Conservation (phyloP, 331 rosid species). For the Rosa hybrid region DNA sequence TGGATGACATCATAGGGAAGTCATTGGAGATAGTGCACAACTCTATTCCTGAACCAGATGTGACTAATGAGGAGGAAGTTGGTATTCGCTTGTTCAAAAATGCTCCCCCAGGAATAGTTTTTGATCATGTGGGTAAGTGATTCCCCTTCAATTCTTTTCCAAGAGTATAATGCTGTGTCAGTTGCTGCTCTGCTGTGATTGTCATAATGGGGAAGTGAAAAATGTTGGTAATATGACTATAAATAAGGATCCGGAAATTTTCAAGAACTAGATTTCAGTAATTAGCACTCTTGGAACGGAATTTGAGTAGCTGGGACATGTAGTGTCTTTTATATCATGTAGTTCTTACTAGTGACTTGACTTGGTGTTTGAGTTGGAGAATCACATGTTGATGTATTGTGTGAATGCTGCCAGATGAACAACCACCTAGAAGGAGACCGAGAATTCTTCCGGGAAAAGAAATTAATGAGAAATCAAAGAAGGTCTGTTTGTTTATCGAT, state of each 20-base stretch:
- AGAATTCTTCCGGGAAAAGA: constrained; percentile 77
- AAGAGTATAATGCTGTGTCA: constrained; percentile 9
- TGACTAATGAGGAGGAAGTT: constrained; percentile 47
- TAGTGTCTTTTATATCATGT: not conserved
- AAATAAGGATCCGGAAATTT: not conserved
- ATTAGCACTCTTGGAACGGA: constrained; percentile 6
- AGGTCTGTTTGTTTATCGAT: constrained; percentile 43
- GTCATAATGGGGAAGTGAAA: not conserved
- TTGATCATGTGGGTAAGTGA: constrained; percentile 67
- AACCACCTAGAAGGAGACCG: constrained; percentile 60
- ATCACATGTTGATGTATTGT: constrained; percentile 16
- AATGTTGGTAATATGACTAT: not conserved
- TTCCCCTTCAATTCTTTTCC: constrained; percentile 27
- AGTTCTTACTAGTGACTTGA: not conserved
- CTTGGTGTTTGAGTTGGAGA: constrained; percentile 12
- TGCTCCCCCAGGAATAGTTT: constrained; percentile 71
- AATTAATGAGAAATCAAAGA: constrained; percentile 78
- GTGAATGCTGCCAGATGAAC: constrained; percentile 60
- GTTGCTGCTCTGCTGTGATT: constrained; percentile 25
- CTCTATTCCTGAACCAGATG: constrained; percentile 25
- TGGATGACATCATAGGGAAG: constrained; percentile 66
- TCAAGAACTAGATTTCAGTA: constrained; percentile 12
- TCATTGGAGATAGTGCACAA: constrained; percentile 60
- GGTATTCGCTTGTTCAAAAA: constrained; percentile 79
- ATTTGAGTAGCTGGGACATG: not conserved